These are phyloP conservation scores for Salix purpurea DNA, from an alignment of 345 rosid species.

Conservation along the genomic window DNA sequence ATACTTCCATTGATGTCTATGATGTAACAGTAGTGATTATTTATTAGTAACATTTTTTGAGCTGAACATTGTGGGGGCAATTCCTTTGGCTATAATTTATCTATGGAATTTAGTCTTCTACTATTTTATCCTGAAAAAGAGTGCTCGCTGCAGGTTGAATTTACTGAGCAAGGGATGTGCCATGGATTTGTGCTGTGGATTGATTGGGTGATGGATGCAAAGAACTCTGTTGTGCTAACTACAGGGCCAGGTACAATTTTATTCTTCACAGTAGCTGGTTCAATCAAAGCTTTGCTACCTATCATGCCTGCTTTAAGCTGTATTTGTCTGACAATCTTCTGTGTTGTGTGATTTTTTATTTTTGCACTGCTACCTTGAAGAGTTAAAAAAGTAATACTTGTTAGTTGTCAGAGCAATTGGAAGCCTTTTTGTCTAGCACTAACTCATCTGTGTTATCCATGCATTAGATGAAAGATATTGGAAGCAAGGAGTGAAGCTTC, in stretches of 20 bases:
- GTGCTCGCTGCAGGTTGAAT: constrained; percentile 45
- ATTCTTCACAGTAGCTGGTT: background rate
- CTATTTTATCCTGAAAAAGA: background rate
- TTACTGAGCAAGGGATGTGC: constrained; percentile 57
- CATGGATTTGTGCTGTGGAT: constrained; percentile 89
- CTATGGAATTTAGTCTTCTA: background rate
- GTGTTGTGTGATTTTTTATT: background rate
- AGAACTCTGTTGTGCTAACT: constrained; percentile 44
- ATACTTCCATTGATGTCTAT: no score
- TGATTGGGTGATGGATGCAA: constrained; percentile 84
- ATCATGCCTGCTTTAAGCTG: background rate
- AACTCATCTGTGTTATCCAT: background rate
- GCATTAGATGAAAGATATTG: constrained; percentile 54
- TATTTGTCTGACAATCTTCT: background rate
- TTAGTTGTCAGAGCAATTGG: background rate
- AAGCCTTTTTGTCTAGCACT: background rate
- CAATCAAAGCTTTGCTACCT: background rate
- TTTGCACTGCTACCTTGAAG: background rate
- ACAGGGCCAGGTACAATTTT: constrained; percentile 66
- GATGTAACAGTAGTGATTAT: background rate
- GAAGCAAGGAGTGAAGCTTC: constrained; percentile 95
- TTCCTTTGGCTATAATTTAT: background rate
- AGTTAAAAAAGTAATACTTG: no score
- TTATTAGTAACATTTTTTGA: background rate
- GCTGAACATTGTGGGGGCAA: background rate